Base-by-base conservation (phyloP, 805 yeast genomes). In the Kluyveromyces wickerhamii region DNA sequence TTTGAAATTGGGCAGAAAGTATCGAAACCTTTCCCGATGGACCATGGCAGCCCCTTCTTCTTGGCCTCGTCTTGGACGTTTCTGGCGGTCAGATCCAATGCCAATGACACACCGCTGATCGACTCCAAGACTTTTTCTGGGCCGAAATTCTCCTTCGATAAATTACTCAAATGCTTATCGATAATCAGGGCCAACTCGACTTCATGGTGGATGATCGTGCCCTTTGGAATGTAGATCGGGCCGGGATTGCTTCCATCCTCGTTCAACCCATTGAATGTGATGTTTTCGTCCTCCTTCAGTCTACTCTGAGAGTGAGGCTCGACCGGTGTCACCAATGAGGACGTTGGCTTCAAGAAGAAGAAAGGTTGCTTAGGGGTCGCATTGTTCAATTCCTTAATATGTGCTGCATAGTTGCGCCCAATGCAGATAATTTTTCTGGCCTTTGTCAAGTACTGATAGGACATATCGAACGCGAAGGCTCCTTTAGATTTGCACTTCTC, bases 351-450 rank as follows among this genome's bases (percentile, higher is more conserved):
- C 44, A 88, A 63, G 57, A 92, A 92, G 68, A 80, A 92, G 48
- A 92, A 89, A 3, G 99, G 99, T 52, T 78, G 84, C 22, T 68
- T 64, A 2, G 99, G 97, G 14, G 72, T 69, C 16, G 73, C 60
- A 54, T 88, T 92, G 66, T 84, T 81, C 38, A 92, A 66, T 58
- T 92, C 99, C 42, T 80, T 73, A 54, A 87, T 84, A 51, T 92
- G 99, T 14, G 95, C 96, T n/a, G 86, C 94, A 56, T 87, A 92
- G 61, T 92, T 92, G 49, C 98, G 79, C 29, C 98, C 99, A 45
- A 92, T 89, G 60, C 98, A 92, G 12, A 92, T 72, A 51, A 89
- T 74, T 62, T 92, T 92, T 23, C 79, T 70, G 2, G 85, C 87
- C 13, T 63, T 51, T 37, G 72, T 75, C 27, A 78, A 62, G 54